Conservation (phyloP, 1,284 basidiomycete genomes). For the Jaminaea rosea region DNA sequence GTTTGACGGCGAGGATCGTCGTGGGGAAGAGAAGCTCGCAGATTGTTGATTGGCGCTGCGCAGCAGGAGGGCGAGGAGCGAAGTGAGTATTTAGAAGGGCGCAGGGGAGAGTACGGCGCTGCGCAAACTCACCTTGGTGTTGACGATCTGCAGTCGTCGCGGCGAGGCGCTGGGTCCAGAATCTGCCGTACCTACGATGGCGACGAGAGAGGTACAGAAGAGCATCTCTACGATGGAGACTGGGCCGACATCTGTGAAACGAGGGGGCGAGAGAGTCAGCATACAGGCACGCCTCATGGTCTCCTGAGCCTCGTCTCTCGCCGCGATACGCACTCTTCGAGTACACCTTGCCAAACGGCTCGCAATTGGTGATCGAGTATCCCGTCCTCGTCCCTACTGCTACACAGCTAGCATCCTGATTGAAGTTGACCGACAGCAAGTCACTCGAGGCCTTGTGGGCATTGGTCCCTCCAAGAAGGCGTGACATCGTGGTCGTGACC, state of each 20-base stretch:
- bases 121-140: slow-evolving; percentile 75
- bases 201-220: slow-evolving; percentile 95
- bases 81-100: not conserved
- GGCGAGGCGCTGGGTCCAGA: slow-evolving; percentile 56
- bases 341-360: slow-evolving; percentile 92
- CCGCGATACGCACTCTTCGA: slow-evolving; percentile 45
- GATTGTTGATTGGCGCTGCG: slow-evolving; percentile 89
- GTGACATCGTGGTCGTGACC: not conserved
- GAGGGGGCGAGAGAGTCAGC: not conserved
- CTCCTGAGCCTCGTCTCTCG: too few species aligned
- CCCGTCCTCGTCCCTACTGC: slow-evolving; percentile 91
- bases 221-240: slow-evolving; percentile 97
- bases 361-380: slow-evolving; percentile 93
- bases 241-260: slow-evolving; percentile 66
- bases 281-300: not conserved
- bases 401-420: slow-evolving; percentile 60
- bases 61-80: not conserved
- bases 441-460: slow-evolving; percentile 6
- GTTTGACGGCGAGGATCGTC: slow-evolving; percentile 86
- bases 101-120: not conserved
- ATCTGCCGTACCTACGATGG: slow-evolving; percentile 87
- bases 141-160: slow-evolving; percentile 88
- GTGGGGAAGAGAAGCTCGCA: slow-evolving; percentile 97
- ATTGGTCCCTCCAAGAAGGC: not conserved
- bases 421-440: slow-evolving; percentile 36